phyloP scores from a whole-genome alignment of 106 monocot species.

The Allium cepa region DNA sequence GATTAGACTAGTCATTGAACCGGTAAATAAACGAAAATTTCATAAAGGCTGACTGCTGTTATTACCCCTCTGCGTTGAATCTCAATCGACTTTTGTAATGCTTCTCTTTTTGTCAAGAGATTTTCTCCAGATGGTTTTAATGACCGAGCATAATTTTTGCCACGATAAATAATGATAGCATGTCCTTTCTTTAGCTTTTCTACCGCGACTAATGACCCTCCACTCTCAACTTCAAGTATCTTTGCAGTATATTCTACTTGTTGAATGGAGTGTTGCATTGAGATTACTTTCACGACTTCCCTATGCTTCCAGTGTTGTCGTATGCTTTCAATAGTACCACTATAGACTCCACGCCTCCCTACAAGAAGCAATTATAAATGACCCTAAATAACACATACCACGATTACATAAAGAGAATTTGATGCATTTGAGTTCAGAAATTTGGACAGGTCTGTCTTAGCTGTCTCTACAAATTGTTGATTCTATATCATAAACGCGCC shows the following conservation, averaged over 20 bases:
- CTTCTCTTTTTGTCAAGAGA: slow-evolving; percentile 66
- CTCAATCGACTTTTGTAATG: slow-evolving; percentile 67
- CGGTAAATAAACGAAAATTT: background rate
- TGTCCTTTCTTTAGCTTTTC: slow-evolving; percentile 60
- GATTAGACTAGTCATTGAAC: background rate
- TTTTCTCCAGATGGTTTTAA: slow-evolving; percentile 37
- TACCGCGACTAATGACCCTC: slow-evolving; percentile 57
- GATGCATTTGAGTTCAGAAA: too few species aligned
- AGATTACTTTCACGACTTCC: slow-evolving; percentile 86
- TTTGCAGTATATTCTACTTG: slow-evolving; percentile 50
- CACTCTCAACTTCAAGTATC: slow-evolving; percentile 73
- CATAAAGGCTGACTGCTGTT: background rate
- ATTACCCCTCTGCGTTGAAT: slow-evolving; percentile 83
- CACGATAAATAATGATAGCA: slow-evolving; percentile 84
- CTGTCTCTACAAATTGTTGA: too few species aligned
- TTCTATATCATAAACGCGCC: too few species aligned
- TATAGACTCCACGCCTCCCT: slow-evolving; percentile 92
- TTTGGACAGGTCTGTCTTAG: too few species aligned
- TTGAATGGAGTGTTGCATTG: slow-evolving; percentile 40
- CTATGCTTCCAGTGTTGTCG: slow-evolving; percentile 93
- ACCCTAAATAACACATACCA: too few species aligned
- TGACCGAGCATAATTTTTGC: slow-evolving; percentile 63
- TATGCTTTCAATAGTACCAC: slow-evolving; percentile 72
- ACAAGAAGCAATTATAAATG: background rate
- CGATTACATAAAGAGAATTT: too few species aligned